phyloP scores from a whole-genome alignment of 495 filamentous ascomycete genomes.

The Aspergillus haitiensis region DNA sequence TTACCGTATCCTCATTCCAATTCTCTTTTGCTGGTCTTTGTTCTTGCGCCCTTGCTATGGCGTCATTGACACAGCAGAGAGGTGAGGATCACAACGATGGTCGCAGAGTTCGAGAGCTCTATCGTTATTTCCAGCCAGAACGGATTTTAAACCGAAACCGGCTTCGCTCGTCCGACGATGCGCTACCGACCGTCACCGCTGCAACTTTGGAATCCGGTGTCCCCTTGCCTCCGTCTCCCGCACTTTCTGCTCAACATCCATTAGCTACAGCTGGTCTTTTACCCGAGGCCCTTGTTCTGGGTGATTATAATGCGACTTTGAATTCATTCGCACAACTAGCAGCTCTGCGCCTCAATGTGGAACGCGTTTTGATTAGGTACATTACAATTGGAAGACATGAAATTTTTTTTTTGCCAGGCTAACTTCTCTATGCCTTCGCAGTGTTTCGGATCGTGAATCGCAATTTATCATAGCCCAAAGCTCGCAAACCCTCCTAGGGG shows the following conservation, averaged over 20 bases:
- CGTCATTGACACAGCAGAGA: constrained; percentile 3
- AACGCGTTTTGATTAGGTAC: constrained; percentile 47
- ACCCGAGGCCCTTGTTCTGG: constrained; percentile 29
- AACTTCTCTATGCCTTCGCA: constrained; percentile 10
- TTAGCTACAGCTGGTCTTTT: constrained; percentile 13
- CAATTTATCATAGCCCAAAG: constrained; percentile 60
- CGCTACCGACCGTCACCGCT: background rate
- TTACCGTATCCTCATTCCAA: background rate
- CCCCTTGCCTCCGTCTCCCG: constrained; percentile 17
- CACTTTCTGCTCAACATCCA: constrained; percentile 17
- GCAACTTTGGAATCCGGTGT: constrained; percentile 3
- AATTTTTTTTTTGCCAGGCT: constrained; percentile 5
- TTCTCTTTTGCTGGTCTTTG: background rate
- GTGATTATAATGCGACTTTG: constrained; percentile 55
- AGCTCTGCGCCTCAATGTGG: constrained; percentile 48
- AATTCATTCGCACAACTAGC: constrained; percentile 51
- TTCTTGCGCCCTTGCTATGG: constrained; percentile 17
- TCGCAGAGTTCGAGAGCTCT: constrained; percentile 47
- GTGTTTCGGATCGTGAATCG: constrained; percentile 58
- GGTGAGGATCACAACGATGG: constrained; percentile 31
- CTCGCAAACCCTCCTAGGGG: constrained; percentile 40
- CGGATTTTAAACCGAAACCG: constrained; percentile 15
- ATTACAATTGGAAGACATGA: constrained; percentile 6
- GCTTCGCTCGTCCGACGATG: constrained; percentile 15
- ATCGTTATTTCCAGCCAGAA: constrained; percentile 48